These are phyloP conservation scores for Chaetomidium leptoderma DNA, from an alignment of 495 filamentous ascomycete genomes.

Conservation along the genomic window DNA sequence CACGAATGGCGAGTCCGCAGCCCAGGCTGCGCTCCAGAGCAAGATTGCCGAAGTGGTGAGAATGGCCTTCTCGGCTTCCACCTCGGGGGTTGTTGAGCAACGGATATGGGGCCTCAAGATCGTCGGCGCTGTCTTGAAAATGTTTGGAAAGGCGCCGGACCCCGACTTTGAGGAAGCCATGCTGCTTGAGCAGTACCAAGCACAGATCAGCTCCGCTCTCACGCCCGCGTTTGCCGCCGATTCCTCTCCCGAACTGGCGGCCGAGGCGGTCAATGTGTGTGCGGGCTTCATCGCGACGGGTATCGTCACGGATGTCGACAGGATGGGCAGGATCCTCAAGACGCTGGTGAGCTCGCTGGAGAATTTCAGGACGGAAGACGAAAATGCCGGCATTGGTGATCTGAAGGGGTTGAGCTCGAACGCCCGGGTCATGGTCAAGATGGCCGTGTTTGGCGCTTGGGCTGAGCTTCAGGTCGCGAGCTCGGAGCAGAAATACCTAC, in stretches of 20 bases:
- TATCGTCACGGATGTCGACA: conserved; percentile 94
- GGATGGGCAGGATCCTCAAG: conserved; percentile 96
- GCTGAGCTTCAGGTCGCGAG: conserved; percentile 97
- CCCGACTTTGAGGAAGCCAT: conserved; percentile 95
- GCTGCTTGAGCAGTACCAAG: conserved; percentile 95
- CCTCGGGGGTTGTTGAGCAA: conserved; percentile 83
- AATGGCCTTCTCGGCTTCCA: conserved; percentile 97
- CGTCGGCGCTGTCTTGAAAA: conserved; percentile 86
- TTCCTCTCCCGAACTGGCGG: conserved; percentile 90
- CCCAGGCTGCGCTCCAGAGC: conserved; percentile 70
- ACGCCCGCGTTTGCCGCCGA: conserved; percentile 95
- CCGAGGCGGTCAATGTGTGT: conserved; percentile 96
- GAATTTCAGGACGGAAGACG: conserved; percentile 79
- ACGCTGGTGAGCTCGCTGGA: conserved; percentile 87
- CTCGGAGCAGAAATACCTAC: conserved; percentile 84
- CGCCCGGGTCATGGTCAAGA: conserved; percentile 95
- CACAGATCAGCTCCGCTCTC: conserved; percentile 92
- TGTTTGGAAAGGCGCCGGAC: conserved; percentile 94
- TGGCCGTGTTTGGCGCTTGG: conserved; percentile 96
- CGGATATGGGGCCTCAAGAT: conserved; percentile 87
- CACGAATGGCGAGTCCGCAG: conserved; percentile 63
- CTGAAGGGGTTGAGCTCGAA: conserved; percentile 91
- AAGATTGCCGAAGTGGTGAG: conserved; percentile 90
- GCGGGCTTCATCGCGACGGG: conserved; percentile 94
- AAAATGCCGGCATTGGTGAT: conserved; percentile 87